Conservation (phyloP, 1,284 basidiomycete genomes). For the Leccinum insolens region DNA sequence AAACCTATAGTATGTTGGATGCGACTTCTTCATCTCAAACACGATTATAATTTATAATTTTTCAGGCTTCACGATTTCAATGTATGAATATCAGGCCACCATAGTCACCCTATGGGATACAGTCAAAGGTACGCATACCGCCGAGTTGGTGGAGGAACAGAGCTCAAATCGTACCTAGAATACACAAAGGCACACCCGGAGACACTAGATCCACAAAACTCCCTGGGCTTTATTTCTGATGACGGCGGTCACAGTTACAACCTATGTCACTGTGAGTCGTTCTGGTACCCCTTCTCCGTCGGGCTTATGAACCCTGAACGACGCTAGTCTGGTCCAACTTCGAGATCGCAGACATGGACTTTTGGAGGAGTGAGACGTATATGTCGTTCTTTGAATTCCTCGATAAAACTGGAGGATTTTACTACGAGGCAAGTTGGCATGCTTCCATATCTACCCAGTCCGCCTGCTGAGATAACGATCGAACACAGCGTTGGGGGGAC, state of each 20-base stretch:
- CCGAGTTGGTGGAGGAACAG: background rate
- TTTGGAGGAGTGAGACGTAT: conserved; percentile 82
- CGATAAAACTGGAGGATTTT: conserved; percentile 81
- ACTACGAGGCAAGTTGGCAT: conserved; percentile 65
- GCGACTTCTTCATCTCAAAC: background rate
- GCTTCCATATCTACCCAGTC: no score
- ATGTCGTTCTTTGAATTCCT: conserved; percentile 78
- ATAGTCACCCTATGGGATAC: conserved; percentile 77
- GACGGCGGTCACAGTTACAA: conserved; percentile 75
- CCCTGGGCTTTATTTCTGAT: conserved; percentile 74
- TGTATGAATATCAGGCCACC: conserved; percentile 79
- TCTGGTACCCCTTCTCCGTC: background rate
- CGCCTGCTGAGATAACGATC: conserved; percentile 6
- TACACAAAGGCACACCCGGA: conserved; percentile 54
- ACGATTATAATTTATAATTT: background rate
- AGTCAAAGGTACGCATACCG: conserved; percentile 54
- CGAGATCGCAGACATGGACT: conserved; percentile 83
- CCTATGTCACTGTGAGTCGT: conserved; percentile 76
- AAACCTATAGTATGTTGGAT: conserved; percentile 63
- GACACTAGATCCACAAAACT: conserved; percentile 66
- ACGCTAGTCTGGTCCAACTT: conserved; percentile 79
- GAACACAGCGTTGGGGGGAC: conserved; percentile 76
- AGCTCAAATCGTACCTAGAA: conserved; percentile 41
- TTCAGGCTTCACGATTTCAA: conserved; percentile 74
- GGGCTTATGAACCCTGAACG: background rate